These are phyloP conservation scores for Elaeagnus macrophylla DNA, from an alignment of 306 rosid species.

Conservation along the genomic window DNA sequence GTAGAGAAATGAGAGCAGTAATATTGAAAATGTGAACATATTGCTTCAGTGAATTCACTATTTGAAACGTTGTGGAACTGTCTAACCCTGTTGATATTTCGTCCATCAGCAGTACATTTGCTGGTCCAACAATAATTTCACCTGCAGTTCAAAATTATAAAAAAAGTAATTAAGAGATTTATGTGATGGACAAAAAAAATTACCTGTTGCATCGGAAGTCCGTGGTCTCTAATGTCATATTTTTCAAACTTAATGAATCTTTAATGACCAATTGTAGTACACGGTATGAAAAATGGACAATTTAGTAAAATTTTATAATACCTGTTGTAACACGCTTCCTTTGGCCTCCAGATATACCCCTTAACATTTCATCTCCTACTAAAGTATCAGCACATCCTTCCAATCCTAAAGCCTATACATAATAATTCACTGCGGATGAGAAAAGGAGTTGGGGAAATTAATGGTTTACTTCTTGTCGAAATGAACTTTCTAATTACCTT, in stretches of 20 bases:
- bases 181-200: neutral
- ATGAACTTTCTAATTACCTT: slow-evolving; percentile 17
- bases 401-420: slow-evolving; percentile 32
- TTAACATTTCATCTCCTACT: slow-evolving; percentile 34
- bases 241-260: neutral
- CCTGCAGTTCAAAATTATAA: slow-evolving; percentile 10
- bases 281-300: too few species aligned
- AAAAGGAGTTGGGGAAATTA: neutral
- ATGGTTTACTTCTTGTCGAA: neutral
- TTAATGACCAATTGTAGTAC: too few species aligned
- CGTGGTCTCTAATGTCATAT: too few species aligned
- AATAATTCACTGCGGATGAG: neutral
- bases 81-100: slow-evolving; percentile 50
- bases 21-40: slow-evolving; percentile 26
- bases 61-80: slow-evolving; percentile 43
- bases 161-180: neutral
- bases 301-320: too few species aligned
- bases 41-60: slow-evolving; percentile 38
- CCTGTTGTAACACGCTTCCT: slow-evolving; percentile 44
- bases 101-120: slow-evolving; percentile 41
- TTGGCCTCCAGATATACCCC: slow-evolving; percentile 50
- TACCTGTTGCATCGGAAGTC: too few species aligned
- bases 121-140: slow-evolving; percentile 44
- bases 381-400: slow-evolving; percentile 36
- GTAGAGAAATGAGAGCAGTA: slow-evolving; percentile 37